A percentile compares a stretch with the other conserved stretches of the same genome.
Conservation (phyloP, 805 yeast species). For the Candida caryicola region DNA sequence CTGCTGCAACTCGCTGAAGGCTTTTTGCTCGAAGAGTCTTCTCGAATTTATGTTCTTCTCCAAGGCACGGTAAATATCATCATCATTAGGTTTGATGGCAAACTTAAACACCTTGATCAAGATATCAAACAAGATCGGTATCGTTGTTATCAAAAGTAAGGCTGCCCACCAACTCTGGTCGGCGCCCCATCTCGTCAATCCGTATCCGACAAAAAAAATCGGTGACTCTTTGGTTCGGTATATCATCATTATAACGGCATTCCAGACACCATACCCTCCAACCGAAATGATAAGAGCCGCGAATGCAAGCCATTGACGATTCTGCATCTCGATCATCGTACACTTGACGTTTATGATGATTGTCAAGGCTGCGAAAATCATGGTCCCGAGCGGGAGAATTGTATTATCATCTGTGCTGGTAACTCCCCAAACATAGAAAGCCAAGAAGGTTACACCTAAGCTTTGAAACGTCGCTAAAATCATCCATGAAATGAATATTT, state of each 20-base stretch:
- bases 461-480: slow-evolving; percentile 70
- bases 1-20: slow-evolving; percentile 70
- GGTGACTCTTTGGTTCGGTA: slow-evolving; percentile 51
- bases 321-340: slow-evolving; percentile 77
- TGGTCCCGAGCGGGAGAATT: slow-evolving; percentile 76
- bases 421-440: slow-evolving; percentile 69
- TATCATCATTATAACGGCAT: slow-evolving; percentile 68
- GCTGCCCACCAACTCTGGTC: slow-evolving; percentile 90
- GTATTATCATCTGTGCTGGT: slow-evolving; percentile 68
- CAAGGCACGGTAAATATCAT: slow-evolving; percentile 72
- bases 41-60: slow-evolving; percentile 71
- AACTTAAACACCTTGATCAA: slow-evolving; percentile 55
- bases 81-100: slow-evolving; percentile 64
- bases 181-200: slow-evolving; percentile 70
- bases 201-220: slow-evolving; percentile 70
- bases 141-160: slow-evolving; percentile 50
- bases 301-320: slow-evolving; percentile 63
- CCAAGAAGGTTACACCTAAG: slow-evolving; percentile 63
- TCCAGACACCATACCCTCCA: slow-evolving; percentile 86
- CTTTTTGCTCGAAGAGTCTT: slow-evolving; percentile 65
- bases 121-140: slow-evolving; percentile 68
- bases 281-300: slow-evolving; percentile 68
- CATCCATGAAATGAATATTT: slow-evolving; percentile 75
- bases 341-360: slow-evolving; percentile 73
- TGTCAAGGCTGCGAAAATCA: slow-evolving; percentile 70